Percentiles rank a stretch among this genome's conserved stretches.
These are phyloP conservation scores for Excoecaria cochinchinensis DNA, from an alignment of 345 rosid genomes.

Conservation along the genomic window DNA sequence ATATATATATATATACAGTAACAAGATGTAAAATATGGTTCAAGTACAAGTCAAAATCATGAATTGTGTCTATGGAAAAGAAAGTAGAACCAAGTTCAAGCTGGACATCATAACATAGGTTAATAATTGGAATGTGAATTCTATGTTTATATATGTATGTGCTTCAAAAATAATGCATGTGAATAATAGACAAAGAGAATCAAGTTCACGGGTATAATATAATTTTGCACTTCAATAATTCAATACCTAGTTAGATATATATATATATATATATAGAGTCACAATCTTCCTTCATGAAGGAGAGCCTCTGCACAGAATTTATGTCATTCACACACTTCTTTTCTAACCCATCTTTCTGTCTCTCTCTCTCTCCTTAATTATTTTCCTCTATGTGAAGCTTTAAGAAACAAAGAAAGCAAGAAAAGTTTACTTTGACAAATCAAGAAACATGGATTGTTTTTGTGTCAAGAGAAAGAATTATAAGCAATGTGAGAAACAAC, in stretches of 20 bases:
- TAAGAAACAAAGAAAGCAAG: not conserved
- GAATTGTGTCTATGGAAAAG: not conserved
- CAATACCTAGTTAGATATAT: not conserved
- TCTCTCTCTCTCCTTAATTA: not conserved
- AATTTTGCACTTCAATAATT: constrained; percentile 13
- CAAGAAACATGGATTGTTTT: constrained; percentile 41
- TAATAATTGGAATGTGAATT: constrained; percentile 23
- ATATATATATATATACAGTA: no score
- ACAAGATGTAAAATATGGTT: no score
- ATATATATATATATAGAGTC: no score
- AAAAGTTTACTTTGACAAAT: no score
- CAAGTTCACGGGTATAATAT: constrained; percentile 32
- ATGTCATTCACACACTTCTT: constrained; percentile 33
- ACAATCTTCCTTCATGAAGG: constrained; percentile 16
- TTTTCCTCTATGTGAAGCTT: not conserved
- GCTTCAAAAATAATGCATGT: constrained; percentile 14
- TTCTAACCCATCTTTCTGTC: constrained; percentile 1
- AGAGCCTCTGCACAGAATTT: constrained; percentile 31
- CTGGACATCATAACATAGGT: not conserved
- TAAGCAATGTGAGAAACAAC: constrained; percentile 15
- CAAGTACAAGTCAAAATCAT: not conserved
- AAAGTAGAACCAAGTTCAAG: constrained; percentile 16
- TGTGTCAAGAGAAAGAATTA: constrained; percentile 41
- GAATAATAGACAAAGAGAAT: constrained; percentile 1
- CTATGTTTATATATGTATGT: not conserved